phyloP scores from a whole-genome alignment of 1,284 basidiomycete species.

The Golubevia pallescens region DNA sequence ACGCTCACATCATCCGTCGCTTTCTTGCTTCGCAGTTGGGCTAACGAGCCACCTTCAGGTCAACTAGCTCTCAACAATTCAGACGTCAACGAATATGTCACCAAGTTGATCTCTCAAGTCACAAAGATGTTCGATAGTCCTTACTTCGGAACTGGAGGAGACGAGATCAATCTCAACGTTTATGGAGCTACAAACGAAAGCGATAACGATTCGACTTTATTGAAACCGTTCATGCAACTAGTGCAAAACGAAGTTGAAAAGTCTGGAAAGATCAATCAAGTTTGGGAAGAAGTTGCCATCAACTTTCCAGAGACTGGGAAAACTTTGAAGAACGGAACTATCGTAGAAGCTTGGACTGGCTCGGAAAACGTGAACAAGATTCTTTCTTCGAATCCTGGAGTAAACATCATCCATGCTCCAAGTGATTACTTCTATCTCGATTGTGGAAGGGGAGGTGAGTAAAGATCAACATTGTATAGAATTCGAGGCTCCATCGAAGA shows the following conservation, averaged over 20 bases:
- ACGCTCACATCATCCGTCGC: not conserved
- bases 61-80: conserved; percentile 37
- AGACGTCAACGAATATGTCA: conserved; percentile 18
- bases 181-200: conserved; percentile 30
- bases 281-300: conserved; percentile 60
- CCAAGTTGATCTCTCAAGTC: conserved; percentile 13
- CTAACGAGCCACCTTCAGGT: conserved; percentile 50
- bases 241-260: conserved; percentile 24
- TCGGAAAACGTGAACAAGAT: conserved; percentile 32
- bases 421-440: conserved; percentile 49
- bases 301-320: conserved; percentile 40
- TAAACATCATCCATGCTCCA: conserved; percentile 30
- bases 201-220: conserved; percentile 24
- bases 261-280: conserved; percentile 37
- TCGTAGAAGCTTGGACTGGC: conserved; percentile 53
- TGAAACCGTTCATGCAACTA: conserved; percentile 35
- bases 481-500: no score
- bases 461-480: conserved; percentile 1
- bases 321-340: conserved; percentile 31
- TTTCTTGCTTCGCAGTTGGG: conserved; percentile 5
- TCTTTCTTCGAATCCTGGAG: conserved; percentile 28
- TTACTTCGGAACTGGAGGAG: conserved; percentile 52
- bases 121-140: conserved; percentile 22
- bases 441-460: conserved; percentile 32
- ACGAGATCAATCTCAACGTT: conserved; percentile 48